These are phyloP conservation scores for Mortierella sp. DNA, from an alignment of 371 early-diverging fungal genomes.

Conservation along the genomic window DNA sequence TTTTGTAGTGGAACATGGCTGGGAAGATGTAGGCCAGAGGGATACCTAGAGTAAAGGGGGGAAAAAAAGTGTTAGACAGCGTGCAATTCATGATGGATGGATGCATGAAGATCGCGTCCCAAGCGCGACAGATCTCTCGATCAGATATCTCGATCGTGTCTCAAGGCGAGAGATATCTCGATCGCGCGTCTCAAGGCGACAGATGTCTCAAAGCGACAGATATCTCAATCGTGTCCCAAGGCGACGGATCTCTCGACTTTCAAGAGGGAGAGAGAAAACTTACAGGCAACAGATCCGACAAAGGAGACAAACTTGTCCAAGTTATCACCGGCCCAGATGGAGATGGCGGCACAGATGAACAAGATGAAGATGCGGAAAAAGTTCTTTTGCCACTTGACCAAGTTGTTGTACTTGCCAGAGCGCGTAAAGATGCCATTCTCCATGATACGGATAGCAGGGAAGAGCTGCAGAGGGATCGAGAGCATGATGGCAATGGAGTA, in stretches of 20 bases:
- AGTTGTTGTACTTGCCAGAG: slow-evolving; percentile 69
- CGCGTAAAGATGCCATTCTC: slow-evolving; percentile 78
- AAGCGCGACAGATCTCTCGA: too few species aligned
- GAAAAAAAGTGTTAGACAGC: not conserved
- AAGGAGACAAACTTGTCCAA: slow-evolving; percentile 88
- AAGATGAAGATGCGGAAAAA: slow-evolving; percentile 76
- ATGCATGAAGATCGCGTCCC: too few species aligned
- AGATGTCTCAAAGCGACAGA: too few species aligned
- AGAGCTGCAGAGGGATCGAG: slow-evolving; percentile 85
- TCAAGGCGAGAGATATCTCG: too few species aligned
- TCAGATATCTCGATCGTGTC: too few species aligned
- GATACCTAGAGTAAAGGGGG: slow-evolving; percentile 53
- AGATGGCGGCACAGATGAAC: slow-evolving; percentile 72
- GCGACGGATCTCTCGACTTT: too few species aligned
- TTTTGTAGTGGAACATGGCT: slow-evolving; percentile 81
- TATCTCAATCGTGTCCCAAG: too few species aligned
- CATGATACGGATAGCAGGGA: slow-evolving; percentile 88
- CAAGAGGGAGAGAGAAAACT: slow-evolving; percentile 5
- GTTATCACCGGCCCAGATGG: slow-evolving; percentile 77
- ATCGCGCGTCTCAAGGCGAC: too few species aligned
- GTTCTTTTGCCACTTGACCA: slow-evolving; percentile 93
- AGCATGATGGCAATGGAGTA: slow-evolving; percentile 90
- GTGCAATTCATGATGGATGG: not conserved
- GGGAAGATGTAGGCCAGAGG: slow-evolving; percentile 86
- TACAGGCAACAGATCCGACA: slow-evolving; percentile 80